Evolutionary conservation across 805 yeast genomes (phyloP).

Genomic region (Blastobotrys muscicola): DNA sequence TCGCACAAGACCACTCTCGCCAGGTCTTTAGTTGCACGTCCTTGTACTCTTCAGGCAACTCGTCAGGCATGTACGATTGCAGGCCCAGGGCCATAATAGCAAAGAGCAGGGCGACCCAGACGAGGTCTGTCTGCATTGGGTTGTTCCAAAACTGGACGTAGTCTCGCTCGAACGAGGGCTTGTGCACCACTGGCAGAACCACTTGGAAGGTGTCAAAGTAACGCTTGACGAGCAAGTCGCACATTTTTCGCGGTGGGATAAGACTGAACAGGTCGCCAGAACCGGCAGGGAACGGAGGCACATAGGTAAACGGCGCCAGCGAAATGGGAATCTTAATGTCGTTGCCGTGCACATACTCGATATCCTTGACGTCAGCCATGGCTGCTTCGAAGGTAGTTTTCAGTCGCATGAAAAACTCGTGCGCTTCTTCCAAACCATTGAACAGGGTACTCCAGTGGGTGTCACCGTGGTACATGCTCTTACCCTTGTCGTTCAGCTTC

Average conservation of each 20-base stretch:
- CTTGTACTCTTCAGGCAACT: slow-evolving; percentile 13
- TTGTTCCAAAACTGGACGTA: slow-evolving; percentile 23
- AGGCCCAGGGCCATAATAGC: slow-evolving; percentile 22
- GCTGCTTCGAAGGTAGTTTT: too few species aligned
- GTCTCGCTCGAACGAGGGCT: slow-evolving; percentile 20
- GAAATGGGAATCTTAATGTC: too few species aligned
- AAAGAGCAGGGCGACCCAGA: slow-evolving; percentile 24
- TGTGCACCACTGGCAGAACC: slow-evolving; percentile 20
- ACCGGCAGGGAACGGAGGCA: too few species aligned
- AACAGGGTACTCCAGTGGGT: slow-evolving; percentile 28
- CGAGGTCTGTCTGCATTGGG: slow-evolving; percentile 20
- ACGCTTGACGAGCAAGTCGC: slow-evolving; percentile 21
- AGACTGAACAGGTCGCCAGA: slow-evolving; percentile 16
- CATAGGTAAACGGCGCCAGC: too few species aligned
- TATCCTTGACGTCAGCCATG: too few species aligned
- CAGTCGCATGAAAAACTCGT: slow-evolving; percentile 12
- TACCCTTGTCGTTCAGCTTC: slow-evolving; percentile 26
- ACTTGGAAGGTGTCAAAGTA: slow-evolving; percentile 23
- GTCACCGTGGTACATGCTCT: slow-evolving; percentile 27
- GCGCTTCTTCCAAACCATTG: slow-evolving; percentile 20
- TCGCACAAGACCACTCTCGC: slow-evolving; percentile 21
- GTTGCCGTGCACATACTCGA: too few species aligned
- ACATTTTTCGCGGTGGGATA: slow-evolving; percentile 18
- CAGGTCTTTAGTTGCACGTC: slow-evolving; percentile 17
- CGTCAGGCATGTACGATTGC: slow-evolving; percentile 19